phyloP scores from a whole-genome alignment of 1,139 yeast species.

The Blastobotrys capitulatus region DNA sequence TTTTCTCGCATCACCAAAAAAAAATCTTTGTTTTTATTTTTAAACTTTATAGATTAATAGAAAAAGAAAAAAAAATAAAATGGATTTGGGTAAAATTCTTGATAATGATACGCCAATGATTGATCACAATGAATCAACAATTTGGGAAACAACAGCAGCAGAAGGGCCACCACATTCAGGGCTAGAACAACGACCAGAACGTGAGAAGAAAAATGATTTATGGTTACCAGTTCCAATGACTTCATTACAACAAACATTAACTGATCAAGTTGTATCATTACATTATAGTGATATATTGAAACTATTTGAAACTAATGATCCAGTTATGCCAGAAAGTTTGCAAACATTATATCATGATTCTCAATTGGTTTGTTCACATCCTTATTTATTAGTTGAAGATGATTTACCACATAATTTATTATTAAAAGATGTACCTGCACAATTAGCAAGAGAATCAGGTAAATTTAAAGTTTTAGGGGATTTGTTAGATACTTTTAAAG shows the following conservation, averaged over 20 bases:
- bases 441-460: conserved; percentile 78
- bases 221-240: conserved; percentile 82
- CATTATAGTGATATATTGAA: conserved; percentile 88
- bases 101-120: conserved; percentile 43
- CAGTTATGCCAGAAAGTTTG: conserved; percentile 50
- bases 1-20: background rate
- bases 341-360: conserved; percentile 70
- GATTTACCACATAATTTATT: conserved; percentile 79
- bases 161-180: background rate
- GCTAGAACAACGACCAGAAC: background rate
- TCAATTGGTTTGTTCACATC: conserved; percentile 80
- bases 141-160: background rate
- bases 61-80: conserved; percentile 22
- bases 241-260: conserved; percentile 80
- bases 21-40: background rate
- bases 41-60: background rate
- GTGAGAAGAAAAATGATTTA: conserved; percentile 53
- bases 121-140: background rate
- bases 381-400: conserved; percentile 77
- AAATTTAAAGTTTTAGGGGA: conserved; percentile 69
- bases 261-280: conserved; percentile 87
- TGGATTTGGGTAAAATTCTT: conserved; percentile 72
- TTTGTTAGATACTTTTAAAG: conserved; percentile 37
- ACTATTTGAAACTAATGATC: conserved; percentile 64
- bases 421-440: conserved; percentile 69